A percentile compares a stretch with the other conserved stretches of the same genome.
phyloP scores from a whole-genome alignment of 139 green algal species.

The Chara braunii region DNA sequence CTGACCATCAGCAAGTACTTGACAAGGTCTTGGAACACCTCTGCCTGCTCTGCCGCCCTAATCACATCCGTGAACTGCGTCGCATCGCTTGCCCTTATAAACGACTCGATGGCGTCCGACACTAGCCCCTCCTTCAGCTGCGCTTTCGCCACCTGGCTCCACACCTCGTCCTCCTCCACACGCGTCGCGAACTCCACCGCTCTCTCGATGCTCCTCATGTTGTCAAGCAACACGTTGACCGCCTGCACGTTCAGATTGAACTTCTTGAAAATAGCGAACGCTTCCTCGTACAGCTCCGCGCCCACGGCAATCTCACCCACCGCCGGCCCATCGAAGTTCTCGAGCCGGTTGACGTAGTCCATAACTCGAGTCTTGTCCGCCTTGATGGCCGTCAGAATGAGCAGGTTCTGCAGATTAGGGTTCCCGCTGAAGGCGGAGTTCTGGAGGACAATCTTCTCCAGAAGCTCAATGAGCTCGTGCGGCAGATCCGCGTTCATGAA shows the following conservation, averaged over 20 bases:
- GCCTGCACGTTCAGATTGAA: constrained; percentile 72
- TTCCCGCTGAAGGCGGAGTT: constrained; percentile 95
- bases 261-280: constrained; percentile 98
- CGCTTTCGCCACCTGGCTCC: constrained; percentile 82
- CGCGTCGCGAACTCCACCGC: constrained; percentile 37
- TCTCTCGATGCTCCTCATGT: constrained; percentile 53
- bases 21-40: constrained; percentile 77
- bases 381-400: constrained; percentile 93
- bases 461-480: constrained; percentile 94
- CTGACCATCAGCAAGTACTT: constrained; percentile 97
- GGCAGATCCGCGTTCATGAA: constrained; percentile 97
- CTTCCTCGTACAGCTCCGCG: constrained; percentile 78
- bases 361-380: constrained; percentile 72
- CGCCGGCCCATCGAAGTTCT: constrained; percentile 92
- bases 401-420: constrained; percentile 98
- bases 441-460: constrained; percentile 99
- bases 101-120: constrained; percentile 77
- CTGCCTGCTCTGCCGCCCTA: constrained; percentile 28
- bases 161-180: constrained; percentile 59
- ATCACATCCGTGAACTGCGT: constrained; percentile 68
- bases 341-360: constrained; percentile 94
- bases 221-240: constrained; percentile 83
- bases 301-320: constrained; percentile 54
- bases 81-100: constrained; percentile 75
- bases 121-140: constrained; percentile 73